Base-by-base conservation (phyloP, 2,329 filamentous ascomycete genomes). In the Colletotrichum tropicicola region DNA sequence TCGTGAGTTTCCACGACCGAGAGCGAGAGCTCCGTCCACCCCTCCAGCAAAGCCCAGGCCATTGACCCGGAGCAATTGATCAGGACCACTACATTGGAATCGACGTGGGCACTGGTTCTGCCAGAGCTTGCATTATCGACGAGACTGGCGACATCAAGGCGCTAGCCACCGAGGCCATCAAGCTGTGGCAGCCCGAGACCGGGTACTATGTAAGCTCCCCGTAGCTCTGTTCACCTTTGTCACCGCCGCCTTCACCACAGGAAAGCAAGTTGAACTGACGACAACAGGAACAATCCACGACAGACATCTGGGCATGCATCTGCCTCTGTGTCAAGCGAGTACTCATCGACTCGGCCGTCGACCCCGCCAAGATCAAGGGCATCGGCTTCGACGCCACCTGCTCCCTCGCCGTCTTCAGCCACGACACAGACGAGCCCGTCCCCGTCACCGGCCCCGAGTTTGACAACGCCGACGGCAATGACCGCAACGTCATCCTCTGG, bases 311-410 rank as follows among this genome's bases (percentile, higher is more conserved):
- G 96, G 87, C 89, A 68, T 95, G 93, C 79, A 97, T 99, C 76
- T 97, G 94, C 82, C 86, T 89, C 66, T 96, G 93, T 43, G 93
- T 98, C 37, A 91, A 94, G 73, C 87, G 90, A 55, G 93, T 94
- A 45, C 87, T 98, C 72, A 87, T 86, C 74, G 91, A 97, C 77
- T 92, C 95, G 70, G 90, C 90, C 71, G 90, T 97, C 70, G 89
- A 95, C 72, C 87, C 90, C 5, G 82, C 82, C 68, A 89, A 87
- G 35, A 91, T 99, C 72, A 91, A 91, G 71, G 96, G 96, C 63
- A 93, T 99, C 73, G 96, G 96, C 56, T 98, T 99, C 78, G 96
- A 99, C 77, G 96, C 96, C 21, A 99, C 96, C n/a, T 99, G 96
- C 84, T 99, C 96, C 17, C 88, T 99, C 27, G 88, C 94, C 30